phyloP scores from a whole-genome alignment of 1,139 yeast genomes.

The Candida pseudoviswanathii region DNA sequence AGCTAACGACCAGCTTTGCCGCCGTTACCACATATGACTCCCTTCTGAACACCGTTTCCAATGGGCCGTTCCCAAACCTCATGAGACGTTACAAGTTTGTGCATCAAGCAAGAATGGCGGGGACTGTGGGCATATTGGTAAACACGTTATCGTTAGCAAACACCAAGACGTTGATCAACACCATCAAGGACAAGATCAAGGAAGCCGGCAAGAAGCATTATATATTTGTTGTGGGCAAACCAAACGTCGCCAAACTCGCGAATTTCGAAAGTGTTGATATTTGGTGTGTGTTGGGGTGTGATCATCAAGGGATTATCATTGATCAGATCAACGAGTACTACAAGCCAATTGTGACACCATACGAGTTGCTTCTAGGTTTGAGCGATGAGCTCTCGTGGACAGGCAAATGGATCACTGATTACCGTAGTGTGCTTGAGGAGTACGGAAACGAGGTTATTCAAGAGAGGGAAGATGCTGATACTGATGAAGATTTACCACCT shows the following conservation, averaged over 20 bases:
- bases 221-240: slow-evolving; percentile 95
- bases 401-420: slow-evolving; percentile 90
- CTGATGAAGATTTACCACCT: slow-evolving; percentile 56
- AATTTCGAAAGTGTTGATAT: slow-evolving; percentile 89
- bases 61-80: slow-evolving; percentile 74
- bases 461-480: slow-evolving; percentile 19
- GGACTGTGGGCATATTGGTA: slow-evolving; percentile 87
- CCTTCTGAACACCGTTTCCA: slow-evolving; percentile 23
- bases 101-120: slow-evolving; percentile 88
- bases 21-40: slow-evolving; percentile 55
- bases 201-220: slow-evolving; percentile 89
- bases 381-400: slow-evolving; percentile 80
- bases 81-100: slow-evolving; percentile 83
- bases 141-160: slow-evolving; percentile 83
- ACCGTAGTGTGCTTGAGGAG: slow-evolving; percentile 51
- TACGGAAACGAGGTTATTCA: slow-evolving; percentile 26
- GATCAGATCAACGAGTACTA: slow-evolving; percentile 79
- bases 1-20: slow-evolving; percentile 68
- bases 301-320: slow-evolving; percentile 86
- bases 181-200: slow-evolving; percentile 60
- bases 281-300: slow-evolving; percentile 95
- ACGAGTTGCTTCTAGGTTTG: slow-evolving; percentile 81
- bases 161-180: slow-evolving; percentile 63
- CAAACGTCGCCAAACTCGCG: slow-evolving; percentile 96
- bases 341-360: slow-evolving; percentile 92